Percentiles rank a stretch among this genome's conserved stretches.
Conservation (phyloP, 2,329 filamentous ascomycete species). For the Hypomyces perniciosus region DNA sequence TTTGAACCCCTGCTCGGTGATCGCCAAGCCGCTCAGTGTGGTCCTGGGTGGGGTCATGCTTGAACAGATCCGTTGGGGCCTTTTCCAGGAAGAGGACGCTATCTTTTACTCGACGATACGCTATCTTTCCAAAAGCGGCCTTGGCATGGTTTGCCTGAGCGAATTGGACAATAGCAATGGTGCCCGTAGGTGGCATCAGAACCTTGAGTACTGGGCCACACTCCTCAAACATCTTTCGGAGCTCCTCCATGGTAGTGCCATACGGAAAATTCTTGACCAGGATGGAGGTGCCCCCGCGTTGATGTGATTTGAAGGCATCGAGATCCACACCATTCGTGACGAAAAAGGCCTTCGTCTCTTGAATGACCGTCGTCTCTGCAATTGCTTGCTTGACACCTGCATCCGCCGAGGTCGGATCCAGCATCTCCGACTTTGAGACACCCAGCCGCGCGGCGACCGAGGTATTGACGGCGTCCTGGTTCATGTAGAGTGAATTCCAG, state of each 20-base stretch:
- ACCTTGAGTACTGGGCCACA: slow-evolving; percentile 76
- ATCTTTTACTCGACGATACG: slow-evolving; percentile 86
- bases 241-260: slow-evolving; percentile 71
- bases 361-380: slow-evolving; percentile 91
- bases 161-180: slow-evolving; percentile 91
- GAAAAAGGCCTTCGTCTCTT: slow-evolving; percentile 94
- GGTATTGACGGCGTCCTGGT: slow-evolving; percentile 87
- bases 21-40: slow-evolving; percentile 28
- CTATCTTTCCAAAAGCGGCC: slow-evolving; percentile 74
- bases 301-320: slow-evolving; percentile 78
- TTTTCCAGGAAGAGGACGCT: slow-evolving; percentile 91
- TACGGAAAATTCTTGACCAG: slow-evolving; percentile 93
- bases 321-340: slow-evolving; percentile 81
- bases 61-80: slow-evolving; percentile 77
- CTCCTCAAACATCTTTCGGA: slow-evolving; percentile 76
- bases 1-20: slow-evolving; percentile 44
- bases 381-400: slow-evolving; percentile 94
- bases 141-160: slow-evolving; percentile 71
- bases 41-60: slow-evolving; percentile 21
- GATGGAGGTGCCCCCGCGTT: slow-evolving; percentile 80
- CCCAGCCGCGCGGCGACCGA: slow-evolving; percentile 83
- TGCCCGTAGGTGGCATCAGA: slow-evolving; percentile 86
- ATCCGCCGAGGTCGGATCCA: slow-evolving; percentile 93
- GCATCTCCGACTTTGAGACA: slow-evolving; percentile 80
- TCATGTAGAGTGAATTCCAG: slow-evolving; percentile 99